Conservation (phyloP, 805 yeast species). For the Zygosaccharomyces siamensis region DNA sequence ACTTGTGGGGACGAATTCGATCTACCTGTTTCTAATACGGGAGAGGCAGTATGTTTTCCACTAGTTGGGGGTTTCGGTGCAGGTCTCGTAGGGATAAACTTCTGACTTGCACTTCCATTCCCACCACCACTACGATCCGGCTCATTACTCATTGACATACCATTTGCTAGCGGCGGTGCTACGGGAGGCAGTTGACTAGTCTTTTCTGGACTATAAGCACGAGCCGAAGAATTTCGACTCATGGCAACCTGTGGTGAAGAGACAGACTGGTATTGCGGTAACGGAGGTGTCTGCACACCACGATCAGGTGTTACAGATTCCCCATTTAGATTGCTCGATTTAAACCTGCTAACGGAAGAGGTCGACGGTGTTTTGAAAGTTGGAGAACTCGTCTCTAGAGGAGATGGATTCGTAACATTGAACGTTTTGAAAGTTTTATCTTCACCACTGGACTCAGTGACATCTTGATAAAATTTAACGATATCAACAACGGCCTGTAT, state of each 20-base stretch:
- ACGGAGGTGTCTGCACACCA: conserved; percentile 18
- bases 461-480: conserved; percentile 76
- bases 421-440: conserved; percentile 40
- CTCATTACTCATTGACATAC: not conserved
- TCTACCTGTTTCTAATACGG: conserved; percentile 4
- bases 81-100: conserved; percentile 61
- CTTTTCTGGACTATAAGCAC: conserved; percentile 1
- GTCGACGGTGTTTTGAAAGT: conserved; percentile 36
- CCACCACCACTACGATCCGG: not conserved
- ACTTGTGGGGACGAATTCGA: conserved; percentile 5
- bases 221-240: conserved; percentile 6
- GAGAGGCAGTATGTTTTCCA: conserved; percentile 2
- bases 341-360: conserved; percentile 16
- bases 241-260: conserved; percentile 10
- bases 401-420: conserved; percentile 26
- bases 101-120: conserved; percentile 24
- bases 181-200: not conserved
- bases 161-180: not conserved
- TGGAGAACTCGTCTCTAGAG: conserved; percentile 23
- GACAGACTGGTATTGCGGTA: conserved; percentile 9
- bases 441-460: conserved; percentile 39
- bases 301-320: conserved; percentile 30
- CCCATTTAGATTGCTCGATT: conserved; percentile 12
- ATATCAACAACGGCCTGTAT: conserved; percentile 94
- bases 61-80: conserved; percentile 56